Percentiles rank a stretch among this genome's conserved stretches.
phyloP scores from a whole-genome alignment of 2,329 filamentous ascomycete genomes.

The Epichloe aotearoae region DNA sequence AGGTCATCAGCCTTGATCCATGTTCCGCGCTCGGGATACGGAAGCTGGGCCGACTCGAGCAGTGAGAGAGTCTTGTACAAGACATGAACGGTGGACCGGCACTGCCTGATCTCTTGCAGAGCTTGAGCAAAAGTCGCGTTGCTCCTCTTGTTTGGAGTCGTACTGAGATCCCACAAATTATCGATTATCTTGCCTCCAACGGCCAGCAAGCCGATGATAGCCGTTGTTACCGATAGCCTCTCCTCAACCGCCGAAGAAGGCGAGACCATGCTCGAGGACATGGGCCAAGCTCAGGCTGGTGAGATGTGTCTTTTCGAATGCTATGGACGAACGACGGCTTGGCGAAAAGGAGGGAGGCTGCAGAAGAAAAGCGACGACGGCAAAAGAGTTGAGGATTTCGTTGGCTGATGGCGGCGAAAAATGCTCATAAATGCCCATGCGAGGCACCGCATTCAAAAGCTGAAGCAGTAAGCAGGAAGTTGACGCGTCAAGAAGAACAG shows the following conservation, averaged over 20 bases:
- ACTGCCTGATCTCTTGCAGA: slow-evolving; percentile 23
- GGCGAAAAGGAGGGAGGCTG: not conserved
- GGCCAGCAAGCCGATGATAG: slow-evolving; percentile 24
- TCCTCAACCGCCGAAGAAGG: slow-evolving; percentile 9
- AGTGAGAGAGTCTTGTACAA: slow-evolving; percentile 22
- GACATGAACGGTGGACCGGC: slow-evolving; percentile 23
- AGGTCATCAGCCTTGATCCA: slow-evolving; percentile 24
- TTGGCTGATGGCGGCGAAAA: not conserved
- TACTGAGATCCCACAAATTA: slow-evolving; percentile 21
- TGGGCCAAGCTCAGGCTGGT: not conserved
- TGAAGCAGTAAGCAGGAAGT: not conserved
- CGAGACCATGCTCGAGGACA: not conserved
- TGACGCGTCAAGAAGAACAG: not conserved
- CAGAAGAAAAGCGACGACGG: not conserved
- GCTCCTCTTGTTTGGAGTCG: slow-evolving; percentile 13
- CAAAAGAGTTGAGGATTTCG: not conserved
- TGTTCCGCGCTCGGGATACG: slow-evolving; percentile 20
- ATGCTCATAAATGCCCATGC: not conserved
- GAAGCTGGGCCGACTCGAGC: slow-evolving; percentile 19
- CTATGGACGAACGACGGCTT: not conserved
- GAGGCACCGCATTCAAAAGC: not conserved
- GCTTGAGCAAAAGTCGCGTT: slow-evolving; percentile 17
- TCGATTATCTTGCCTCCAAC: slow-evolving; percentile 22
- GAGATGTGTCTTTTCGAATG: not conserved
- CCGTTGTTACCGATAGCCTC: slow-evolving; percentile 21